Evolutionary conservation across 345 rosid species (phyloP), one percentile per base, ranked within the genome.

Genomic region (Brassica rapa): DNA sequence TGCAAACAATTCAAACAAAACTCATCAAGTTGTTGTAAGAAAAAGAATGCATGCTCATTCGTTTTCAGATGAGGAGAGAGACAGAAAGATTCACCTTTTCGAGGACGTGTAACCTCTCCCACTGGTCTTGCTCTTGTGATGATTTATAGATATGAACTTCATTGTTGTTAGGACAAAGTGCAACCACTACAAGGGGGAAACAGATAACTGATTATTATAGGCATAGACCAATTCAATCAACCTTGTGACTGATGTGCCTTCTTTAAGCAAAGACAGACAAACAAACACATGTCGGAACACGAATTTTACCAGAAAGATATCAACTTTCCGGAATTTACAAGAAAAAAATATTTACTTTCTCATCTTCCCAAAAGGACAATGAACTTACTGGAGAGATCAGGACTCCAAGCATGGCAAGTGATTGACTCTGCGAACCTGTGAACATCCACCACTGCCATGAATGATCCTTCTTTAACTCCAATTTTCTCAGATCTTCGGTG

Each of bases 391-490:
- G 98, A 88, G 80, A 72, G 89, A 86, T 93, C 97, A 65, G 97
- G 93, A 85, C 94, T 91, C 98, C 98, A 95, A 64, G 99, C 91
- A 79, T 95, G 99, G 83, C 97, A 93, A 76, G 96, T 91, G 83
- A 95, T 88, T 86, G 88, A 90, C 72, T 86, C 88, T 15, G 98
- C 92, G 56, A 93, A 86, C 75, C 90, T 93, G 68, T 93, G 93
- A 82, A 90, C 91, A 30, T 89, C 83, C 46, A 86, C 75, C 60
- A 85, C 86, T 55, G 96, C 93, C 99, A 95, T 95, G 57, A 67
- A 66, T 32, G 35, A 32, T 32, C 35, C 74, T 12, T 39, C 10
- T 65, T 51, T 68, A 12, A 55, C 66, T 72, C 72, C 66, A 51
- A 56, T 55, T 55, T 11, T 53, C 53, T 39, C 29, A 19, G 21